Conservation (phyloP, 2,329 filamentous ascomycete species). For the Monilinia laxa region DNA sequence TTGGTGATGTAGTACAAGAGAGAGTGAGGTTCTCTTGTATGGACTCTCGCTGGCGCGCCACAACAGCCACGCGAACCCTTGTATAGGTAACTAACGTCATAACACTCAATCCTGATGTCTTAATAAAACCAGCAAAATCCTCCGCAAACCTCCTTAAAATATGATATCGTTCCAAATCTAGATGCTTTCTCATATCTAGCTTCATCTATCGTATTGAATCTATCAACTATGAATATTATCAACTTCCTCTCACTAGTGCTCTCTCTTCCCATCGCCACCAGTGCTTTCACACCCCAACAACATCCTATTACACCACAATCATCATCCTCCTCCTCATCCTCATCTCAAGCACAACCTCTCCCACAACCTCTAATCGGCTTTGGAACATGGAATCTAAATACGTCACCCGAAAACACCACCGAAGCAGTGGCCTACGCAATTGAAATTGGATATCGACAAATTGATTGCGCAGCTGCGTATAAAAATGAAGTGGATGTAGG, state of each 20-base stretch:
- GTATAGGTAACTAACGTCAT: neutral
- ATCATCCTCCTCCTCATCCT: neutral
- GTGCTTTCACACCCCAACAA: neutral
- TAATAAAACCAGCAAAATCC: too few species aligned
- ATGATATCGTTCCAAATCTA: neutral
- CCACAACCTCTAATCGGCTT: constrained; percentile 22
- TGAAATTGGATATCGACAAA: constrained; percentile 32
- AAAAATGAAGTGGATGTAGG: constrained; percentile 30
- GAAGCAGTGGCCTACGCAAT: constrained; percentile 28
- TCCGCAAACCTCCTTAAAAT: neutral
- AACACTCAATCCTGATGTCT: too few species aligned
- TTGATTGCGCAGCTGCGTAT: constrained; percentile 31
- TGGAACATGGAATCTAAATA: constrained; percentile 22
- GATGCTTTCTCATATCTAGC: neutral
- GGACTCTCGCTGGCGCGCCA: neutral
- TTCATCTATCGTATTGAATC: neutral
- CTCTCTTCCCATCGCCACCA: neutral
- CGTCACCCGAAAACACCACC: constrained; percentile 18
- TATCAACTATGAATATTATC: neutral
- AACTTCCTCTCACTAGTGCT: neutral
- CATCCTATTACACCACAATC: neutral
- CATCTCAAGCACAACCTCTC: neutral
- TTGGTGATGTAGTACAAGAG: too few species aligned
- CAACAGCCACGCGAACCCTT: constrained; percentile 1
- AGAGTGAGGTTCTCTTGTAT: neutral